Evolutionary conservation across 2,329 filamentous ascomycete genomes (phyloP), one percentile per base, ranked within the genome.

Genomic region (Leptoxyphium fumago): DNA sequence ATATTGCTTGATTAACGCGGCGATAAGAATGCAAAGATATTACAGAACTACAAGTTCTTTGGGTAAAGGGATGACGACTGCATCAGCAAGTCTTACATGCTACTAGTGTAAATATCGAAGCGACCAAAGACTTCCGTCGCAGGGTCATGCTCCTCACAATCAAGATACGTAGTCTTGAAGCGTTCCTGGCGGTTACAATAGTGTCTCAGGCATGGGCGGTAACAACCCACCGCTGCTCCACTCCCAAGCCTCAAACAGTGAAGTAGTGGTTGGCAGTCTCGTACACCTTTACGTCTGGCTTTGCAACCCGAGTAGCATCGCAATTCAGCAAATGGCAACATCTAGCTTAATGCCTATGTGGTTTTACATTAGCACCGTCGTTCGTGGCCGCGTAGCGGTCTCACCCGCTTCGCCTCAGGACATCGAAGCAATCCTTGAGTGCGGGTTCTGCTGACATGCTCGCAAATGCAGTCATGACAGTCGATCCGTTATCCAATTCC

Each of bases 341-440:
- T 56, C 54, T 21, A 57, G 39, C 26, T 50, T 50, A 42, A 58
- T 53, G 10, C 45, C 50, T 10, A 55, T 52, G 49, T 46, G 57
- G 39, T 47, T 50, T 55, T 29, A 54, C 51, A 48, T 54, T 45
- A 42, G 54, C 53, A 2, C 50, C 55, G 9, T 55, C 55, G 46
- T 58, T 58, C 40, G 56, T 58, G 7, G 57, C 56, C 9, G 41
- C 56, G 44, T 52, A 56, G 3, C 57, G 53, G 45, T 58, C 55
- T 54, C 55, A 58, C 1, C 55, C 55, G 2, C 45, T 50, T 13
- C 48, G 45, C 17, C 52, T 41, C 44, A 58, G 45, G 8, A 51
- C 55, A 42, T 57, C 55, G 43, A 48, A 57, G 44, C 55, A 57
- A 15, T 39, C 43, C 48, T 57, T 57, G 49, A 58, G 43, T 1